phyloP scores from a whole-genome alignment of 2,329 filamentous ascomycete genomes.

The Colletotrichum sp. region DNA sequence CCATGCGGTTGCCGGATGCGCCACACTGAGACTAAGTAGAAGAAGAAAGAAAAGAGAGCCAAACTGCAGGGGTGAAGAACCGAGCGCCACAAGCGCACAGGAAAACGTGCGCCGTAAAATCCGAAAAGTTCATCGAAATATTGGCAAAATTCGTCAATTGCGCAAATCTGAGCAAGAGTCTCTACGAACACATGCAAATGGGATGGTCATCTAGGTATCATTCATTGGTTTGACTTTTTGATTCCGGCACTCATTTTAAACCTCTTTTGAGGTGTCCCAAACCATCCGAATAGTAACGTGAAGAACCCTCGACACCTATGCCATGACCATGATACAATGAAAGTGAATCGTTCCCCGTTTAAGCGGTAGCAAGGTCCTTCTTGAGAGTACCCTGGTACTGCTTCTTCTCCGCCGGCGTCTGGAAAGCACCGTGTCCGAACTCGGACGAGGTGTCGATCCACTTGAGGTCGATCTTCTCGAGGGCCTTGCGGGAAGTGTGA shows the following conservation, averaged over 20 bases:
- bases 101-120: neutral
- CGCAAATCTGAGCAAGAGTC: neutral
- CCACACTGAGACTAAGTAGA: neutral
- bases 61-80: neutral
- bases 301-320: slow-evolving; percentile 61
- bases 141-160: neutral
- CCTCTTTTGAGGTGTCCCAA: slow-evolving; percentile 20
- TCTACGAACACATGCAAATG: neutral
- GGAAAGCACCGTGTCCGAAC: slow-evolving; percentile 99
- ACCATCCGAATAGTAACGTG: slow-evolving; percentile 23
- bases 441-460: slow-evolving; percentile 99
- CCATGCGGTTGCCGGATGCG: neutral
- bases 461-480: slow-evolving; percentile 99
- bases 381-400: slow-evolving; percentile 98
- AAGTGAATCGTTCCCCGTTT: slow-evolving; percentile 36
- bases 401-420: slow-evolving; percentile 98
- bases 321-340: slow-evolving; percentile 53
- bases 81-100: neutral
- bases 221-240: slow-evolving; percentile 23
- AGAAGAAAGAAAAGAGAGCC: neutral
- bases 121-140: neutral
- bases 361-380: slow-evolving; percentile 78
- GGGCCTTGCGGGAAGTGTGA: slow-evolving; percentile 92
- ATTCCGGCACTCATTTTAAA: slow-evolving; percentile 24
- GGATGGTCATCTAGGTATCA: slow-evolving; percentile 21